phyloP scores from a whole-genome alignment of 148 eudicot species.

The Gaultheria prostrata region DNA sequence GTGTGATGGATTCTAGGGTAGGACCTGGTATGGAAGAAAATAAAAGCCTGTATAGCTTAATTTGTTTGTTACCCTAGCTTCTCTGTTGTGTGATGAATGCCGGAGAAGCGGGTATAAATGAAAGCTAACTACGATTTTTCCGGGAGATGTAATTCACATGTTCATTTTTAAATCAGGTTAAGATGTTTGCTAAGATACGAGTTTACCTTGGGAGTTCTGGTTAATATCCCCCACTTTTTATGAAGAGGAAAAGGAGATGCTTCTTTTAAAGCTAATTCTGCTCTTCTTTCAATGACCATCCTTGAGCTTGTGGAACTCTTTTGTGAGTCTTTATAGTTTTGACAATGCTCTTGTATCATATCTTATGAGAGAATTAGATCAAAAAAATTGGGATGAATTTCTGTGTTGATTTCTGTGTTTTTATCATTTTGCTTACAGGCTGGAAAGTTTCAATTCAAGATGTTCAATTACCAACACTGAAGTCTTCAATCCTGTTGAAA shows the following conservation, averaged over 20 bases:
- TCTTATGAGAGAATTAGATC: not conserved
- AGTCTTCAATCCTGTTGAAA: slow-evolving; percentile 37
- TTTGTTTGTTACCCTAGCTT: not conserved
- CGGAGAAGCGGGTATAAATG: not conserved
- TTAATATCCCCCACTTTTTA: not conserved
- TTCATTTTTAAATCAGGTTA: not conserved
- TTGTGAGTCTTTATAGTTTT: not conserved
- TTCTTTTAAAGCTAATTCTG: slow-evolving; percentile 1
- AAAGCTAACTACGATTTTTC: too few relatives aligned
- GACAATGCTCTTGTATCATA: not conserved
- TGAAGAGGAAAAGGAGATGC: not conserved
- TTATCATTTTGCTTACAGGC: slow-evolving; percentile 44
- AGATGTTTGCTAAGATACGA: not conserved
- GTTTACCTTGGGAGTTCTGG: not conserved
- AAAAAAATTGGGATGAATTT: not conserved
- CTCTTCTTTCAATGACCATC: not conserved
- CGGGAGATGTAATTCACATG: not conserved
- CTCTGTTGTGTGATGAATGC: not conserved
- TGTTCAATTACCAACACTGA: slow-evolving; percentile 67
- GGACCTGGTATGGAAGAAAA: not conserved
- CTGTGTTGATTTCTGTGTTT: not conserved
- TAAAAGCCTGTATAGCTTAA: not conserved
- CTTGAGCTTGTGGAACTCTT: not conserved
- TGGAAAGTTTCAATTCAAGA: slow-evolving; percentile 42
- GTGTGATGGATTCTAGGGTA: not conserved